Evolutionary conservation across 192 early-diverging fungal species (phyloP), one percentile per base, ranked within the genome.

Genomic region (Coemansia guatemalensis): DNA sequence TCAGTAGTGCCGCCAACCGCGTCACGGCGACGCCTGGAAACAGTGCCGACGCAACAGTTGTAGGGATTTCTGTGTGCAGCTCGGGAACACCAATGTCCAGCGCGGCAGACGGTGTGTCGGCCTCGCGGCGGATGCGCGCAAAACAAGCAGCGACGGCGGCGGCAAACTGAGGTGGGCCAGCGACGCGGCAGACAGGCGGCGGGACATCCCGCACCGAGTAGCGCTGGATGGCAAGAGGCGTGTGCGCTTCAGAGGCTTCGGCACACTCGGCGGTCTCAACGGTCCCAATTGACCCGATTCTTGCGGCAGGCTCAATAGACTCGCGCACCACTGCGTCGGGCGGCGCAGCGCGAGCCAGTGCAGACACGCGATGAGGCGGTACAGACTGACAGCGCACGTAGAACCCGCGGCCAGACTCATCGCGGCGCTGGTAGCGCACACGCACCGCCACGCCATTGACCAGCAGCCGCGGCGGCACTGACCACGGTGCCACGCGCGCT

Each of bases 331-430:
- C 9, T 1, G 35, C 53, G 25, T 17, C 21, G 0, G 49, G 39
- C 33, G 60, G 48, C 54, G 62, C 35, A 4, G 18, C 18, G 7
- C 71, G 60, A 17, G 29, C 56, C 39, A 80, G 64, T 3, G 62
- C 52, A 2, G 56, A n/a, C 0, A 20, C 49, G 5, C 73, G 71
- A 11, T 26, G 44, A 1, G 39, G 24, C 0, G 73, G 44, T 3
- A 81, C 63, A n/a, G 78, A 81, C 58, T 48, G 58, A 25, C 78
- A 81, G n/a, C 73, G 68, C 5, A 62, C 60, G 26, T 75, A 81
- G 33, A 81, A 70, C 8, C 62, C 63, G 21, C 55, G 58, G 12
- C 24, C 65, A 22, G 27, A 11, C 49, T 67, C 65, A 60, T 64
- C 70, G 22, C 78, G 65, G 8, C 78, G 61, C 22, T 72, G 52